Percentiles rank a stretch among this genome's conserved stretches.
Evolutionary conservation across 2,329 filamentous ascomycete genomes (phyloP).

Genomic region (Curvularia sp.): DNA sequence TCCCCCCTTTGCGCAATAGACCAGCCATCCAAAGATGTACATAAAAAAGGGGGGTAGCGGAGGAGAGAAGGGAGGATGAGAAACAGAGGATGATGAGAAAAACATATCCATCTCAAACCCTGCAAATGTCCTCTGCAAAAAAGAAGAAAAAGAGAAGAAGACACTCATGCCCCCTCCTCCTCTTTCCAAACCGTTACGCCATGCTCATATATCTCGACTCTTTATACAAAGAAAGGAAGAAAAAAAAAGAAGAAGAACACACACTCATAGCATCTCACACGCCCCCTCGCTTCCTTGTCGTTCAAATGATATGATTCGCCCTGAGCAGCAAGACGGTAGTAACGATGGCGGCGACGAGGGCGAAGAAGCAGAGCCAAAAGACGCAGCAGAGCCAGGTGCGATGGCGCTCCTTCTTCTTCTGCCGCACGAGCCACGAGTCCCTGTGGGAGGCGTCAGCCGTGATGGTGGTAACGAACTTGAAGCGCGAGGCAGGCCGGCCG

Average conservation of each 20-base stretch:
- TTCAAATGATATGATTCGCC: slow-evolving; percentile 38
- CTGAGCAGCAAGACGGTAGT: slow-evolving; percentile 56
- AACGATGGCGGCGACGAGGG: slow-evolving; percentile 56
- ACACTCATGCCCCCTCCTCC: background rate
- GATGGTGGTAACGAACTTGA: slow-evolving; percentile 46
- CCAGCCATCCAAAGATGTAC: background rate
- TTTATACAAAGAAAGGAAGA: background rate
- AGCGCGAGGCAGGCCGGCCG: slow-evolving; percentile 35
- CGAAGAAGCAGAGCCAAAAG: slow-evolving; percentile 58
- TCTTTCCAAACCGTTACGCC: background rate
- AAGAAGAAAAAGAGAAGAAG: background rate
- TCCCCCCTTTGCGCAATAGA: background rate
- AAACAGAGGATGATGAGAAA: background rate
- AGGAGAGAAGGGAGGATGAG: background rate
- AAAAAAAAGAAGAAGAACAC: background rate
- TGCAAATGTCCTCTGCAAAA: too few relatives aligned
- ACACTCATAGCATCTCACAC: too few relatives aligned
- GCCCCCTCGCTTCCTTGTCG: background rate
- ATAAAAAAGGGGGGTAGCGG: background rate
- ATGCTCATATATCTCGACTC: background rate
- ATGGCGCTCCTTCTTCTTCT: slow-evolving; percentile 58
- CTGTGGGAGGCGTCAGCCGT: slow-evolving; percentile 49
- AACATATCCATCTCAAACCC: background rate
- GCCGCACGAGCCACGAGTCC: slow-evolving; percentile 61
- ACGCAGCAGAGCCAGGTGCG: slow-evolving; percentile 58